Evolutionary conservation across 306 rosid genomes (phyloP).

Genomic region (Cucumis sativus): Cucumber_9930_V3 NC_026657.2:25998001-25998500

Average conservation of each 20-base stretch:
- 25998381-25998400: background rate
- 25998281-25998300: background rate
- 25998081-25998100: too few species aligned
- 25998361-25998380: background rate
- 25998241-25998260: background rate
- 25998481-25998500: constrained; percentile 41
- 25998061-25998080: too few species aligned
- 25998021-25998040: too few species aligned
- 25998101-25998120: too few species aligned
- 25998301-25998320: background rate
- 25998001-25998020: too few species aligned
- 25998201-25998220: background rate
- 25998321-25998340: background rate
- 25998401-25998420: background rate
- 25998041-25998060: too few species aligned
- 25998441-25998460: background rate
- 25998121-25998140: too few species aligned
- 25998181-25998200: background rate
- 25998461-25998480: background rate
- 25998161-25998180: background rate
- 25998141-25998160: background rate
- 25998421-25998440: too few species aligned
- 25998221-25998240: background rate
- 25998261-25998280: background rate
- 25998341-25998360: background rate